Evolutionary conservation across 2,329 filamentous ascomycete species (phyloP).

Genomic region (Diplodia seriata): DNA sequence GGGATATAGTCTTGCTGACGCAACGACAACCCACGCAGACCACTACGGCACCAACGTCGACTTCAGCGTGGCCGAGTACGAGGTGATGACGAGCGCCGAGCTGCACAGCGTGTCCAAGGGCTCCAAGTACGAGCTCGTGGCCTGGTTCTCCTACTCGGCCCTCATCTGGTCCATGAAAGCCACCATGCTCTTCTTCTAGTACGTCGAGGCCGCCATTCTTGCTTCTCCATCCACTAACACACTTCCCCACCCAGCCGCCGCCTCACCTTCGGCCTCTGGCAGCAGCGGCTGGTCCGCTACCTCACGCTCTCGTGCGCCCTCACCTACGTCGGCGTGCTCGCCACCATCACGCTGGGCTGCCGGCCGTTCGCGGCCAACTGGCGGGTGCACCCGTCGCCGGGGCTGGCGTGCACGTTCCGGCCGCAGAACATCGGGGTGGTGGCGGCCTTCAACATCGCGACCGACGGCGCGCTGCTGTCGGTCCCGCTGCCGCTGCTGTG

Average conservation of each 20-base stretch:
- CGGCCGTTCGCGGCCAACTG: constrained; percentile 41
- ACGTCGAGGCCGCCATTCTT: background rate
- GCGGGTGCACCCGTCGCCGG: constrained; percentile 41
- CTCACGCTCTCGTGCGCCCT: constrained; percentile 34
- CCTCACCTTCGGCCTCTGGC: constrained; percentile 5
- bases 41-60: constrained; percentile 14
- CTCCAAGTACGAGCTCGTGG: background rate
- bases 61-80: background rate
- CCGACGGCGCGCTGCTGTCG: constrained; percentile 43
- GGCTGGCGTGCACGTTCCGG: constrained; percentile 40
- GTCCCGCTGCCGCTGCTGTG: constrained; percentile 48
- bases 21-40: background rate
- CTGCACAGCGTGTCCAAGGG: background rate
- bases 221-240: constrained; percentile 34
- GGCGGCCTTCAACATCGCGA: constrained; percentile 43
- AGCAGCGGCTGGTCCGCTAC: background rate
- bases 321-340: constrained; percentile 44
- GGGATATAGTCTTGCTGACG: no score
- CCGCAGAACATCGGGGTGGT: constrained; percentile 42
- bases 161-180: constrained; percentile 48
- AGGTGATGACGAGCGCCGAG: background rate
- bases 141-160: constrained; percentile 41
- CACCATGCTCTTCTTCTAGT: constrained; percentile 42
- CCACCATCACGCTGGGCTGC: constrained; percentile 44
- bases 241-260: constrained; percentile 37